A percentile compares a stretch with the other conserved stretches of the same genome.
phyloP scores from a whole-genome alignment of 129 eudicot genomes.

The Calendula officinalis region DNA sequence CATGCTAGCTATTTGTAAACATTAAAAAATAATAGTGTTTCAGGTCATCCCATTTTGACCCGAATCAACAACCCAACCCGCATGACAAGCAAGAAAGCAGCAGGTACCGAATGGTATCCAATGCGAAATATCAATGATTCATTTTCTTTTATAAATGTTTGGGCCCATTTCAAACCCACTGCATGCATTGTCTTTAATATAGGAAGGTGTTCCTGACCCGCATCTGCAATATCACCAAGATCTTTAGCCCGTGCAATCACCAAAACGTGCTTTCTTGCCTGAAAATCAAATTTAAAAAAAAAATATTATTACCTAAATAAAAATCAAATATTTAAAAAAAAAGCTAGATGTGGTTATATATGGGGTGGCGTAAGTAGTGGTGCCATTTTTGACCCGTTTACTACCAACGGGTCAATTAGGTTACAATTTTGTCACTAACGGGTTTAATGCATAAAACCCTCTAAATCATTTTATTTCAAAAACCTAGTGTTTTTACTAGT shows the following conservation, averaged over 20 bases:
- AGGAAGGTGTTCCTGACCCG: constrained; percentile 51
- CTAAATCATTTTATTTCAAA: not conserved
- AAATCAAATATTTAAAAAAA: not conserved
- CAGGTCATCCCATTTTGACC: not conserved
- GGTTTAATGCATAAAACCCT: not conserved
- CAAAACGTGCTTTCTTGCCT: constrained; percentile 78
- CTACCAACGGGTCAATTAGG: not conserved
- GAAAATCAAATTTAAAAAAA: constrained; percentile 18
- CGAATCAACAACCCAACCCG: too few relatives aligned
- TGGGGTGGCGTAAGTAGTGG: not conserved
- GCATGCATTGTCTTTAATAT: constrained; percentile 63
- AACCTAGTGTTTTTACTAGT: not conserved
- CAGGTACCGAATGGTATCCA: constrained; percentile 90
- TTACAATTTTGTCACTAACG: not conserved
- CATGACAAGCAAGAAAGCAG: constrained; percentile 18
- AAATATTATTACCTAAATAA: not conserved
- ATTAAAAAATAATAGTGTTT: too few relatives aligned
- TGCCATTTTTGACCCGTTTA: not conserved
- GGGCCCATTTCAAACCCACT: constrained; percentile 73
- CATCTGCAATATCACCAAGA: constrained; percentile 70
- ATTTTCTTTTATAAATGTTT: constrained; percentile 49
- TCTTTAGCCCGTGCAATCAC: constrained; percentile 74
- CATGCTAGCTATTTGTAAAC: too few relatives aligned
- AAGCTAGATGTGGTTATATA: not conserved
- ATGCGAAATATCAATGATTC: constrained; percentile 69